Evolutionary conservation across 495 filamentous ascomycete genomes (phyloP).

Genomic region (Hypoxylon trugodes): DNA sequence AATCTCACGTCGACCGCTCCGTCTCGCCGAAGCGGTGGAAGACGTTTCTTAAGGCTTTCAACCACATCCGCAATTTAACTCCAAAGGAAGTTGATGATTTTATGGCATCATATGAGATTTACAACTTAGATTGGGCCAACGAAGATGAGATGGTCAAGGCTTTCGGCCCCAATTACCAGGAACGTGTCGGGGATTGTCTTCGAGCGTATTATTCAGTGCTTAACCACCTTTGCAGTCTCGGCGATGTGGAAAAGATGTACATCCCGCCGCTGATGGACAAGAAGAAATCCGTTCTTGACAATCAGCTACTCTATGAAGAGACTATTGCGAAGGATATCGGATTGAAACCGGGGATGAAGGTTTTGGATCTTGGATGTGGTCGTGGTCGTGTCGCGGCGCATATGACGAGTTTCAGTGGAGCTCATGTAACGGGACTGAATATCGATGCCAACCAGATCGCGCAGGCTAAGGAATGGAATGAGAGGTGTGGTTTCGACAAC

Average conservation of each 20-base stretch:
- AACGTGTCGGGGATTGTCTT: conserved; percentile 67
- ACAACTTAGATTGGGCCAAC: conserved; percentile 71
- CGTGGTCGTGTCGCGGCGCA: conserved; percentile 69
- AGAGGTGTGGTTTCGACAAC: conserved; percentile 58
- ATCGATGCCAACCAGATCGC: conserved; percentile 70
- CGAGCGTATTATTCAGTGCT: conserved; percentile 69
- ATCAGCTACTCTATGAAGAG: conserved; percentile 67
- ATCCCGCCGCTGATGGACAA: conserved; percentile 70
- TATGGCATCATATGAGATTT: conserved; percentile 73
- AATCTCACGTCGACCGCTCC: conserved; percentile 50
- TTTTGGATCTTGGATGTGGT: conserved; percentile 68
- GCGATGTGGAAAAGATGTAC: conserved; percentile 75
- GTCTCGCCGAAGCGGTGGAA: conserved; percentile 63
- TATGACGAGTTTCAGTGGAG: conserved; percentile 65
- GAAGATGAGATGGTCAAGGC: conserved; percentile 64
- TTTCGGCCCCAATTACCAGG: conserved; percentile 66
- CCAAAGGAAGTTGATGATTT: conserved; percentile 69
- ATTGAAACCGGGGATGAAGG: conserved; percentile 58
- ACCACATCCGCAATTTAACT: conserved; percentile 64
- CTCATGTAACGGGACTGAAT: conserved; percentile 66
- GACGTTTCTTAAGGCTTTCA: conserved; percentile 64
- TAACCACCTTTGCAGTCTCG: conserved; percentile 72
- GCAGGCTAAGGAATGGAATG: conserved; percentile 63
- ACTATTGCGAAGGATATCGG: conserved; percentile 63
- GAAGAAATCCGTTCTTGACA: conserved; percentile 60